Percentiles rank a stretch among this genome's conserved stretches.
Evolutionary conservation across 371 early-diverging fungal genomes (phyloP).

Genomic region (Actinomucor elegans): DNA sequence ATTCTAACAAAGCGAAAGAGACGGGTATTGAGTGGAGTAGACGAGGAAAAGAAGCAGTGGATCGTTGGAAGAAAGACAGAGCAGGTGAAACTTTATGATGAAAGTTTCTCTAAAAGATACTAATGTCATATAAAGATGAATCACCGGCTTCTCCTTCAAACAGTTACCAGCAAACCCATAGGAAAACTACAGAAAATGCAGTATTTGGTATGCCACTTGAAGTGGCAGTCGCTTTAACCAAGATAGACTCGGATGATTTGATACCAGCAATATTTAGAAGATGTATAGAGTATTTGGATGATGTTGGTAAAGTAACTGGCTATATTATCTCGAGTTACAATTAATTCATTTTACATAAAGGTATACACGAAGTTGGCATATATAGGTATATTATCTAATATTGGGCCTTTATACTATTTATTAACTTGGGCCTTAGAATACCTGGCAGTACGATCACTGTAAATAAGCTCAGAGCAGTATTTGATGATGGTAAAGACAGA

Average conservation of each 20-base stretch:
- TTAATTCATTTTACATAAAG: slow-evolving; percentile 23
- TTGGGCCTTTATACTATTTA: not conserved
- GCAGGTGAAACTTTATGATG: slow-evolving; percentile 17
- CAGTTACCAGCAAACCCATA: too few species aligned
- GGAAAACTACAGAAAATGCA: slow-evolving; percentile 27
- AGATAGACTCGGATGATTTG: slow-evolving; percentile 51
- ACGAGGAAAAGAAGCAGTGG: slow-evolving; percentile 49
- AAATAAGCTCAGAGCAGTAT: slow-evolving; percentile 48
- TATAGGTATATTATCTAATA: slow-evolving; percentile 40
- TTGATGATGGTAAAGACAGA: slow-evolving; percentile 45
- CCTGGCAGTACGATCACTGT: slow-evolving; percentile 59
- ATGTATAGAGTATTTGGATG: slow-evolving; percentile 74
- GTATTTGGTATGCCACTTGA: slow-evolving; percentile 61
- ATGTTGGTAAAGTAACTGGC: slow-evolving; percentile 20
- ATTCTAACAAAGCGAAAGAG: slow-evolving; percentile 48
- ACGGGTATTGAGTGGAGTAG: slow-evolving; percentile 51
- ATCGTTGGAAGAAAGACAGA: slow-evolving; percentile 53
- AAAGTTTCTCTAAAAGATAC: not conserved
- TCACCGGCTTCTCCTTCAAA: too few species aligned
- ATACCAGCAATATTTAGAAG: slow-evolving; percentile 75
- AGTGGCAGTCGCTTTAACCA: slow-evolving; percentile 51
- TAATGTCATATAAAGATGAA: too few species aligned
- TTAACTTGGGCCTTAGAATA: slow-evolving; percentile 41
- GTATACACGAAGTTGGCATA: slow-evolving; percentile 59
- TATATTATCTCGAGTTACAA: too few species aligned